Percentiles rank a stretch among this genome's conserved stretches.
Evolutionary conservation across 768 basidiomycete genomes (phyloP).

Genomic region (Tephrocybe sp.): DNA sequence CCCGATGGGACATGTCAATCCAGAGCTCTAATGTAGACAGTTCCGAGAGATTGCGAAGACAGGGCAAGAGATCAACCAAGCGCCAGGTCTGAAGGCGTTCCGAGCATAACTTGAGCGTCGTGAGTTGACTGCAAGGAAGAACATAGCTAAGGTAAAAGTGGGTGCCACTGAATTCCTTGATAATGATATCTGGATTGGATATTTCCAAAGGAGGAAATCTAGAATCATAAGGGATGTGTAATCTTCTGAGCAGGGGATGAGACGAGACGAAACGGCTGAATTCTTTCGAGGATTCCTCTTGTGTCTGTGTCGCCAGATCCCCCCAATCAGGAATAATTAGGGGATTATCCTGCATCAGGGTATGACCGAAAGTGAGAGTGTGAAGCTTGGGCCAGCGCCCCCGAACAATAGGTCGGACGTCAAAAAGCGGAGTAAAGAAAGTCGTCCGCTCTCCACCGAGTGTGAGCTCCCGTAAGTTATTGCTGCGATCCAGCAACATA

Average conservation of each 20-base stretch:
- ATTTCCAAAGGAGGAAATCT: slow-evolving; percentile 12
- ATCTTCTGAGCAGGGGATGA: slow-evolving; percentile 14
- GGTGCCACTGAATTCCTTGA: slow-evolving; percentile 18
- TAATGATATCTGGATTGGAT: slow-evolving; percentile 7
- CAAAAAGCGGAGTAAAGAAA: slow-evolving; percentile 13
- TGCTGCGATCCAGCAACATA: slow-evolving; percentile 47
- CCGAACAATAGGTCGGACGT: slow-evolving; percentile 17
- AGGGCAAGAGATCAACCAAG: slow-evolving; percentile 15
- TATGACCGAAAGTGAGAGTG: slow-evolving; percentile 17
- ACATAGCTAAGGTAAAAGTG: slow-evolving; percentile 14
- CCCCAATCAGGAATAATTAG: slow-evolving; percentile 2
- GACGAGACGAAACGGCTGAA: slow-evolving; percentile 18
- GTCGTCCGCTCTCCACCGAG: slow-evolving; percentile 23
- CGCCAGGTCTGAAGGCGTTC: slow-evolving; percentile 19
- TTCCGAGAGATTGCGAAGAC: slow-evolving; percentile 10
- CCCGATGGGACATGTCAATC: slow-evolving; percentile 19
- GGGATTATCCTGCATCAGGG: slow-evolving; percentile 12
- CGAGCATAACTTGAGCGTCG: slow-evolving; percentile 16
- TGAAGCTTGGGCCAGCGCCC: slow-evolving; percentile 20
- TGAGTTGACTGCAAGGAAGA: slow-evolving; percentile 14
- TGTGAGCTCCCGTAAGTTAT: slow-evolving; percentile 39
- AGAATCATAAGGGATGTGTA: slow-evolving; percentile 17
- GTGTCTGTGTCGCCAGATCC: slow-evolving; percentile 2
- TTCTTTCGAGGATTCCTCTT: slow-evolving; percentile 9
- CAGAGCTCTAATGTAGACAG: slow-evolving; percentile 17